Percentiles rank a stretch among this genome's conserved stretches.
Conservation (phyloP, 441 rosid species). For the Euphorbia schlechtendalii region DNA sequence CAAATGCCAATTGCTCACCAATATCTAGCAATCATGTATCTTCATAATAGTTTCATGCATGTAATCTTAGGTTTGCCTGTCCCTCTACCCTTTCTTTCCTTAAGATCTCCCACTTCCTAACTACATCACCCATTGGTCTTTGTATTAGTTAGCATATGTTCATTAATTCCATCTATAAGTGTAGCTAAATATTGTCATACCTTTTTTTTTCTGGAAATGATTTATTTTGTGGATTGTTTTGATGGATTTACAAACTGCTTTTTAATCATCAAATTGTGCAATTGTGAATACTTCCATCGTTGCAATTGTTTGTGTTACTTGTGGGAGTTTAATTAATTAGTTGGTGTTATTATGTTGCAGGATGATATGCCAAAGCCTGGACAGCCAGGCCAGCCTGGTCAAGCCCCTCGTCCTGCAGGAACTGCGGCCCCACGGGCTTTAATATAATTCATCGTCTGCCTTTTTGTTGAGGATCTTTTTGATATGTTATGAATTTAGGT, state of each 20-base stretch:
- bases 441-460: constrained; percentile 5
- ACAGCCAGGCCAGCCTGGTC: constrained; percentile 32
- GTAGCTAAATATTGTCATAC: not conserved
- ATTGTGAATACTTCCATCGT: not conserved
- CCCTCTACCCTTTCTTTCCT: too few relatives aligned
- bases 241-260: not conserved
- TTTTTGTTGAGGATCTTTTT: not conserved
- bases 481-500: not conserved
- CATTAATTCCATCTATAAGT: too few relatives aligned
- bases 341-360: constrained; percentile 12
- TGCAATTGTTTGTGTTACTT: too few relatives aligned
- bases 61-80: too few relatives aligned
- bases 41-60: too few relatives aligned
- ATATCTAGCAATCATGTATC: too few relatives aligned
- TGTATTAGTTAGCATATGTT: too few relatives aligned
- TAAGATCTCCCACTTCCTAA: too few relatives aligned
- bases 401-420: constrained; percentile 43
- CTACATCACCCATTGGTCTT: too few relatives aligned
- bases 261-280: not conserved
- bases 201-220: not conserved
- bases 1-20: too few relatives aligned
- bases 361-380: constrained; percentile 60
- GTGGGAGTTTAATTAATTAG: not conserved
- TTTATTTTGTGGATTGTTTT: not conserved
- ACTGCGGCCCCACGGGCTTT: constrained; percentile 38